phyloP scores from a whole-genome alignment of 768 basidiomycete genomes.

The Boletus subcaerulescens region DNA sequence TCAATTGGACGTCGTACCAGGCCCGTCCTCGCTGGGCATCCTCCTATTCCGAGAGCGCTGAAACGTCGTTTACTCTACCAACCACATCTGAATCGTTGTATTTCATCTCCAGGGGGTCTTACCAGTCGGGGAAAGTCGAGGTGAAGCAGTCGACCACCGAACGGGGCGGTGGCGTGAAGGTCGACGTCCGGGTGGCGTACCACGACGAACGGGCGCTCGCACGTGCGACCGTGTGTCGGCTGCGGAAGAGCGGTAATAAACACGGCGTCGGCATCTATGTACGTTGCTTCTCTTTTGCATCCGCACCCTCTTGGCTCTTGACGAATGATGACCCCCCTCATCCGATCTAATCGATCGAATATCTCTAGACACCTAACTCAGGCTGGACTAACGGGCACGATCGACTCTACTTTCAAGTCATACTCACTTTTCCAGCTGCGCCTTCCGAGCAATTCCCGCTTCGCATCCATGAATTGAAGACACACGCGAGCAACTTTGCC shows the following conservation, averaged over 20 bases:
- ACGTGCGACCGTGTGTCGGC: conserved; percentile 31
- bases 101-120: conserved; percentile 33
- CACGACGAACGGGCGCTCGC: conserved; percentile 19
- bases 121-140: conserved; percentile 20
- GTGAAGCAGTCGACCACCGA: conserved; percentile 12
- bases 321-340: neutral
- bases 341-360: neutral
- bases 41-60: conserved; percentile 11
- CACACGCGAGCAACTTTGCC: conserved; percentile 27
- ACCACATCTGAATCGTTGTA: conserved; percentile 30
- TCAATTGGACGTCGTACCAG: conserved; percentile 16
- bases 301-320: neutral
- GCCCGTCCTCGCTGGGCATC: conserved; percentile 17
- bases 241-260: conserved; percentile 24
- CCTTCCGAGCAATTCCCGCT: conserved; percentile 9
- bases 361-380: conserved; percentile 15
- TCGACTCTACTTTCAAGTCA: conserved; percentile 27
- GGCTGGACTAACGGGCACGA: conserved; percentile 3
- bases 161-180: conserved; percentile 12
- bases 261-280: conserved; percentile 41
- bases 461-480: conserved; percentile 28
- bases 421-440: conserved; percentile 29
- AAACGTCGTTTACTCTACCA: conserved; percentile 30
- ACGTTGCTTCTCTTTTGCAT: neutral
- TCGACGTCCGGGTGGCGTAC: conserved; percentile 34